These are phyloP conservation scores for Saturnispora dispora DNA, from an alignment of 805 yeast genomes.

Conservation along the genomic window DNA sequence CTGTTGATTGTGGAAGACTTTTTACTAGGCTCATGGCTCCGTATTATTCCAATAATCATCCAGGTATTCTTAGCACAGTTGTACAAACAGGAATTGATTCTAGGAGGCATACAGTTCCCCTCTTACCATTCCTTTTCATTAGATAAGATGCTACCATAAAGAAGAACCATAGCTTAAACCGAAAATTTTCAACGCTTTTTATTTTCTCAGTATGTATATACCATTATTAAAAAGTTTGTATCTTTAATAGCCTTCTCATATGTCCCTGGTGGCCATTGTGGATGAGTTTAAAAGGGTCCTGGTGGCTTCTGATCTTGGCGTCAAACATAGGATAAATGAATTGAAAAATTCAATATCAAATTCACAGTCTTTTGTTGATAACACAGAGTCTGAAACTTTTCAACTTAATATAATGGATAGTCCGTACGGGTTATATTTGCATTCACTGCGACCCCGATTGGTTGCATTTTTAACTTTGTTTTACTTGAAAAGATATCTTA, in stretches of 20 bases:
- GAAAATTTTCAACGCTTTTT: not conserved
- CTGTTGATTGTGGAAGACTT: conserved; percentile 2
- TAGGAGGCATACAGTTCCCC: not conserved
- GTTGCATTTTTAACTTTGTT: not conserved
- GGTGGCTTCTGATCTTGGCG: not conserved
- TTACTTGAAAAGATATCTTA: not conserved
- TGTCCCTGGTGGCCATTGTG: not conserved
- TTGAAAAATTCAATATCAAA: not conserved
- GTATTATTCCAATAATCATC: not conserved
- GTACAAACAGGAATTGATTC: not conserved
- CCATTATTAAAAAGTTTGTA: not conserved
- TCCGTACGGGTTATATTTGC: conserved; percentile 2
- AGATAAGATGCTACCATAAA: not conserved
- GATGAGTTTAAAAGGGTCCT: not conserved
- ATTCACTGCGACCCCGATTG: conserved; percentile 1
- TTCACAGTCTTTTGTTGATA: not conserved
- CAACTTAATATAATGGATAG: not conserved
- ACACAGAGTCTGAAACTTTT: not conserved
- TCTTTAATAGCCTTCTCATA: not conserved
- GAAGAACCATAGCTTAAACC: not conserved
- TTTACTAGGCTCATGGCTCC: not conserved
- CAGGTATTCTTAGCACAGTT: conserved; percentile 1
- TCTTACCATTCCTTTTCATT: not conserved
- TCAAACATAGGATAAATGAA: not conserved
- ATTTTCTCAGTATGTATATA: not conserved